These are phyloP conservation scores for Trichoderma asperelloides DNA, from an alignment of 495 filamentous ascomycete species.

Conservation along the genomic window DNA sequence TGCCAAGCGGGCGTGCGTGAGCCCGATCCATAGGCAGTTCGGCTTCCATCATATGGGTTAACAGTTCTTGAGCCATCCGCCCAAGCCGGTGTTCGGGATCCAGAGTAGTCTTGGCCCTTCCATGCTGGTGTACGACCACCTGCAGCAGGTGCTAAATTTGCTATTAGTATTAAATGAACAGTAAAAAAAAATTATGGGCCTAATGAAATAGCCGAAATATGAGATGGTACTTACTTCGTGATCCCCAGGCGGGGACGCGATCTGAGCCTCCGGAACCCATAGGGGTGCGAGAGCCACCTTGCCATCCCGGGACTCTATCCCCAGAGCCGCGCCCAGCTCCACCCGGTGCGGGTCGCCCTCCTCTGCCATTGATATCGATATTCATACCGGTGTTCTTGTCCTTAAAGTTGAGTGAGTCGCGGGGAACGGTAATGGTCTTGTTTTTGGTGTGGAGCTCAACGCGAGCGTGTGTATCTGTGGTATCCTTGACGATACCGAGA, in stretches of 20 bases:
- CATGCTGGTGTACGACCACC: constrained; percentile 62
- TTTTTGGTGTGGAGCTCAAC: constrained; percentile 89
- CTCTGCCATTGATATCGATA: constrained; percentile 56
- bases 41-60: constrained; percentile 71
- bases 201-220: neutral
- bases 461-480: constrained; percentile 71
- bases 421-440: constrained; percentile 74
- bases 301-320: constrained; percentile 29
- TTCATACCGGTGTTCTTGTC: constrained; percentile 71
- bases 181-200: too few relatives aligned
- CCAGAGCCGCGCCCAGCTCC: constrained; percentile 28
- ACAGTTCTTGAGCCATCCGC: constrained; percentile 66
- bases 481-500: constrained; percentile 89
- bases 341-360: constrained; percentile 27
- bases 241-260: constrained; percentile 62
- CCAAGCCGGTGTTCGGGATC: constrained; percentile 70
- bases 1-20: constrained; percentile 44
- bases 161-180: constrained; percentile 18
- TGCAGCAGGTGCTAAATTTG: constrained; percentile 37
- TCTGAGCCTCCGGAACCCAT: constrained; percentile 48
- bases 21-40: constrained; percentile 56
- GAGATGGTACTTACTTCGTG: constrained; percentile 43
- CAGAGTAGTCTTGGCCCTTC: constrained; percentile 44
- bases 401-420: constrained; percentile 67
- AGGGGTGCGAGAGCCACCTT: constrained; percentile 59